These are phyloP conservation scores for Mucor plumbeus DNA, from an alignment of 371 early-diverging fungal species.

Conservation along the genomic window DNA sequence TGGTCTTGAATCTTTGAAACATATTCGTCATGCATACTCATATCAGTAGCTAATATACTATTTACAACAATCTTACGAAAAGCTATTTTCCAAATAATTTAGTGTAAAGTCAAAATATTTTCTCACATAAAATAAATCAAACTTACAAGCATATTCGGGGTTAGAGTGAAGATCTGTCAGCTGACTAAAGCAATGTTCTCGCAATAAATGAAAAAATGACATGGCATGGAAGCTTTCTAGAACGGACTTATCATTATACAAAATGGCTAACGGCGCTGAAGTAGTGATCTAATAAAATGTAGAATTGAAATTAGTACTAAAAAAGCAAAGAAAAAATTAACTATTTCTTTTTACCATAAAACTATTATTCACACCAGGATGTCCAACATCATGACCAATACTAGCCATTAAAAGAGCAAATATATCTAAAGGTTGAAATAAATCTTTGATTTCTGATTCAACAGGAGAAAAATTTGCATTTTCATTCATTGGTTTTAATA, in stretches of 20 bases:
- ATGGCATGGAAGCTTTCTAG: conserved; percentile 94
- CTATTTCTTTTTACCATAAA: conserved; percentile 65
- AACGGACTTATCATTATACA: conserved; percentile 93
- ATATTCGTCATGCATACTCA: conserved; percentile 84
- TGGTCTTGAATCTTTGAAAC: conserved; percentile 71
- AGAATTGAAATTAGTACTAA: neutral
- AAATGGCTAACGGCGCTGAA: conserved; percentile 80
- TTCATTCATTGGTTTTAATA: conserved; percentile 47
- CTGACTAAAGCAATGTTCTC: conserved; percentile 60
- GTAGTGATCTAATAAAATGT: conserved; percentile 61
- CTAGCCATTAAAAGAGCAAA: conserved; percentile 79
- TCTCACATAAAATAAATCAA: conserved; percentile 1
- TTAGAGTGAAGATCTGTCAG: conserved; percentile 47
- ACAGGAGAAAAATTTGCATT: neutral
- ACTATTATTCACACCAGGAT: conserved; percentile 86
- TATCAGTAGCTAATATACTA: conserved; percentile 85
- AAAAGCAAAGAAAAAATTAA: neutral
- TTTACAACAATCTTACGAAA: conserved; percentile 75
- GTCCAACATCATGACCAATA: conserved; percentile 86
- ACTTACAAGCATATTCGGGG: conserved; percentile 41
- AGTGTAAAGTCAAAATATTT: too few relatives aligned
- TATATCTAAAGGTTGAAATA: conserved; percentile 69
- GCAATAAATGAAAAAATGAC: conserved; percentile 83
- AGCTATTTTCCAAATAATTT: conserved; percentile 29
- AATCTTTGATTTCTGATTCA: conserved; percentile 14